Evolutionary conservation across 768 basidiomycete genomes (phyloP).

Genomic region (Russula dissimulans): DNA sequence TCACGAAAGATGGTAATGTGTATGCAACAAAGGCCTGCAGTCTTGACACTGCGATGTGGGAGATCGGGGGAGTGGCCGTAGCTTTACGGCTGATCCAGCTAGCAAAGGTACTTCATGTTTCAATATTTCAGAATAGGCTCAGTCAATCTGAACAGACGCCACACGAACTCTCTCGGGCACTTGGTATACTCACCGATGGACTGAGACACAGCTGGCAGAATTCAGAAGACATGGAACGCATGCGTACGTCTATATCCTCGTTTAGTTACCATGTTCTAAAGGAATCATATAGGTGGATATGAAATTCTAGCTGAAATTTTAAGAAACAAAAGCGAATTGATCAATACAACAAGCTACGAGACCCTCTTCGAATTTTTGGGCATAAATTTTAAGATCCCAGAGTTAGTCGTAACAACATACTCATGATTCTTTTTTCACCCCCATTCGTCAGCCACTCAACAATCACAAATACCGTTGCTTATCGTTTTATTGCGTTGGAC

Average conservation of each 20-base stretch:
- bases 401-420: conserved; percentile 39
- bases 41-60: conserved; percentile 71
- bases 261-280: background rate
- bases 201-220: conserved; percentile 84
- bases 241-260: conserved; percentile 48
- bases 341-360: conserved; percentile 77
- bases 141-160: conserved; percentile 39
- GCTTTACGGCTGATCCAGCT: conserved; percentile 66
- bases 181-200: conserved; percentile 67
- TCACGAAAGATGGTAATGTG: conserved; percentile 40
- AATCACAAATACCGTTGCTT: conserved; percentile 73
- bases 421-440: background rate
- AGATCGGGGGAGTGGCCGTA: conserved; percentile 73
- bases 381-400: conserved; percentile 69
- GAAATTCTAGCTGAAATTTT: conserved; percentile 75
- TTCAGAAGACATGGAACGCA: conserved; percentile 87
- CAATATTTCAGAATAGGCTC: background rate
- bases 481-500: conserved; percentile 76
- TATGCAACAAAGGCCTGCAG: conserved; percentile 50
- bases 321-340: conserved; percentile 56
- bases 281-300: conserved; percentile 58
- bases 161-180: conserved; percentile 65
- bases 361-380: conserved; percentile 82
- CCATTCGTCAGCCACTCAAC: conserved; percentile 57
- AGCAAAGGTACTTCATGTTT: conserved; percentile 44